phyloP scores from a whole-genome alignment of 2,329 filamentous ascomycete species.

The Cladosporium velox region DNA sequence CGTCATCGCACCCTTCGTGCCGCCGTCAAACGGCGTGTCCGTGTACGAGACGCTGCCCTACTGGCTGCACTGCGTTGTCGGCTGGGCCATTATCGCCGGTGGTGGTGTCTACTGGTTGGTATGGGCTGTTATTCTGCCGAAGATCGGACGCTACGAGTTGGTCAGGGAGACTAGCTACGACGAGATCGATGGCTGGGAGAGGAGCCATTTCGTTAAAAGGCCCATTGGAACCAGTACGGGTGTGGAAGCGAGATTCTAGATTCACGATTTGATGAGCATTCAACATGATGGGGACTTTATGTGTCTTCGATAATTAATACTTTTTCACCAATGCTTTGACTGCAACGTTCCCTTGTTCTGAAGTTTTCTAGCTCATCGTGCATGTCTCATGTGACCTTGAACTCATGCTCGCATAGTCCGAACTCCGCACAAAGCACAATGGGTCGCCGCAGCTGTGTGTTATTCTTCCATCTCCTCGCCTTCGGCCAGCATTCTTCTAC shows the following conservation, averaged over 20 bases:
- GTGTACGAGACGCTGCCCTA: constrained; percentile 57
- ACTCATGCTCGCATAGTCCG: not conserved
- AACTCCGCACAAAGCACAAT: not conserved
- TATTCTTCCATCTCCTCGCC: not conserved
- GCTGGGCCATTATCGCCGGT: constrained; percentile 51
- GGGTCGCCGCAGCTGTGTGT: not conserved
- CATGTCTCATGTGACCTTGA: not conserved
- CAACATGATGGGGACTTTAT: constrained; percentile 1
- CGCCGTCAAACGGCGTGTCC: constrained; percentile 50
- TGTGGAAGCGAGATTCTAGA: not conserved
- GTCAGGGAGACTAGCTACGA: constrained; percentile 36
- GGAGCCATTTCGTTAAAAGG: constrained; percentile 39
- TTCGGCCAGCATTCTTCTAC: not conserved
- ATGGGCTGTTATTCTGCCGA: constrained; percentile 53
- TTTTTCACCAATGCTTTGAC: not conserved
- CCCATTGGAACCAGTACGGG: constrained; percentile 1
- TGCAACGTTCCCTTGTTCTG: too few relatives aligned
- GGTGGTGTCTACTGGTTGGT: constrained; percentile 56
- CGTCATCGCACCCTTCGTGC: constrained; percentile 54
- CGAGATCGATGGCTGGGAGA: constrained; percentile 44
- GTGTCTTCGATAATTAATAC: constrained; percentile 6
- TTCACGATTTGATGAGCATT: not conserved
- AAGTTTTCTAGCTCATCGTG: not conserved
- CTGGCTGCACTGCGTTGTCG: constrained; percentile 57
- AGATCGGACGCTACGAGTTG: constrained; percentile 42